A percentile compares a stretch with the other conserved stretches of the same genome.
Evolutionary conservation across 768 basidiomycete species (phyloP).

Genomic region (Tremella fuciformis): DNA sequence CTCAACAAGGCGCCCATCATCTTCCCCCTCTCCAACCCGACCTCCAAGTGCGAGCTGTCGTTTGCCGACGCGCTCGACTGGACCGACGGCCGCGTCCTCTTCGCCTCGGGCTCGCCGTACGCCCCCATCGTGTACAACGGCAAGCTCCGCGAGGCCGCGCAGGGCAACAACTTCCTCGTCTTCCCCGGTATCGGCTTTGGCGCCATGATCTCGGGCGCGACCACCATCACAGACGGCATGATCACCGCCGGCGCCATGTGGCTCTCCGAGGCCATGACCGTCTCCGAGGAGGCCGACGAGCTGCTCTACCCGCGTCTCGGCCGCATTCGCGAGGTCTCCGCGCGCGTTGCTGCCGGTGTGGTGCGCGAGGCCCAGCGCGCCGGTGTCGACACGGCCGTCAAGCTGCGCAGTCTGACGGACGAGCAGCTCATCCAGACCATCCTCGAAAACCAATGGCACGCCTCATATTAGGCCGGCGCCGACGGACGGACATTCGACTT

Average conservation of each 20-base stretch:
- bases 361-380: slow-evolving; percentile 77
- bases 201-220: slow-evolving; percentile 58
- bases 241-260: slow-evolving; percentile 83
- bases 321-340: slow-evolving; percentile 81
- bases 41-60: slow-evolving; percentile 48
- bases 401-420: slow-evolving; percentile 30
- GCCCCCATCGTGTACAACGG: slow-evolving; percentile 61
- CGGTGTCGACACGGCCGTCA: slow-evolving; percentile 45
- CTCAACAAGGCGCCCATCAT: slow-evolving; percentile 75
- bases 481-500: too few relatives aligned
- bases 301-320: slow-evolving; percentile 80
- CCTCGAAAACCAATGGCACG: slow-evolving; percentile 7
- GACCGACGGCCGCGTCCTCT: slow-evolving; percentile 65
- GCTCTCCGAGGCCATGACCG: slow-evolving; percentile 68
- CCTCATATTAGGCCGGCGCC: neutral
- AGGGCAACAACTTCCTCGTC: slow-evolving; percentile 94
- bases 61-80: slow-evolving; percentile 48
- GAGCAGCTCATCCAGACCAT: slow-evolving; percentile 58
- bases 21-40: slow-evolving; percentile 87
- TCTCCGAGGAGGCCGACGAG: slow-evolving; percentile 64
- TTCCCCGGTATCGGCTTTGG: slow-evolving; percentile 63
- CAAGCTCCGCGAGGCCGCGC: slow-evolving; percentile 67
- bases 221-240: slow-evolving; percentile 76
- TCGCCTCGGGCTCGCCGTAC: slow-evolving; percentile 87
- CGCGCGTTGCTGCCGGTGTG: slow-evolving; percentile 68